These are phyloP conservation scores for Galium porrigens DNA, from an alignment of 305 asterid genomes.

Conservation along the genomic window DNA sequence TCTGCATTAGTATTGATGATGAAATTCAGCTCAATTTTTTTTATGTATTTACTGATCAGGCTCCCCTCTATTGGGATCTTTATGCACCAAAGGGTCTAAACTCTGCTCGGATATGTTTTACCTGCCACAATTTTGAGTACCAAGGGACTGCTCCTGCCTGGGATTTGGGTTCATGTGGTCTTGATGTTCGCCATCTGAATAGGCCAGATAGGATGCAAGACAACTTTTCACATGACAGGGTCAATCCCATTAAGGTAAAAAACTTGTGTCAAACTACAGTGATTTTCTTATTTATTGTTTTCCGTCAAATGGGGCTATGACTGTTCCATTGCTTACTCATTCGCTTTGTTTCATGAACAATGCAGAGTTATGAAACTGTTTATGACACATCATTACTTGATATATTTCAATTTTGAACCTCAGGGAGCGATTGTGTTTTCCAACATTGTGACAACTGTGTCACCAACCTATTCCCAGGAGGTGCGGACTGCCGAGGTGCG, in stretches of 20 bases:
- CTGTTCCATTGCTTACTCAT: slow-evolving; percentile 11
- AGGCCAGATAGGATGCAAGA: slow-evolving; percentile 98
- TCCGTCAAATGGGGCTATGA: slow-evolving; percentile 3
- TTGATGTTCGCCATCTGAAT: slow-evolving; percentile 65
- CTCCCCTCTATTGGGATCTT: slow-evolving; percentile 95
- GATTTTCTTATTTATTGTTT: slow-evolving; percentile 7
- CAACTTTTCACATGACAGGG: slow-evolving; percentile 54
- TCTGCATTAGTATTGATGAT: slow-evolving; percentile 6
- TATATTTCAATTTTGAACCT: slow-evolving; percentile 16
- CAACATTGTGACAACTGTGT: slow-evolving; percentile 91
- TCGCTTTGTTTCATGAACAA: slow-evolving; percentile 9
- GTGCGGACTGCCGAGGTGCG: slow-evolving; percentile 71
- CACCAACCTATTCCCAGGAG: slow-evolving; percentile 96
- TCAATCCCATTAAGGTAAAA: slow-evolving; percentile 78
- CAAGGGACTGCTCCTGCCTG: slow-evolving; percentile 84
- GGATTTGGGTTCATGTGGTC: slow-evolving; percentile 86
- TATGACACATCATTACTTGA: slow-evolving; percentile 2
- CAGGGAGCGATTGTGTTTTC: slow-evolving; percentile 98
- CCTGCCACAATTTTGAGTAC: slow-evolving; percentile 98
- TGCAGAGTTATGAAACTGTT: background rate
- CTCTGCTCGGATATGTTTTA: slow-evolving; percentile 90
- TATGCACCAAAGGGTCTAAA: slow-evolving; percentile 73
- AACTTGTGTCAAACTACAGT: background rate
- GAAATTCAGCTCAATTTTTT: slow-evolving; percentile 14
- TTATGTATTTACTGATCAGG: slow-evolving; percentile 33